phyloP scores from a whole-genome alignment of 2,329 filamentous ascomycete genomes.

The Penicillium sp. region DNA sequence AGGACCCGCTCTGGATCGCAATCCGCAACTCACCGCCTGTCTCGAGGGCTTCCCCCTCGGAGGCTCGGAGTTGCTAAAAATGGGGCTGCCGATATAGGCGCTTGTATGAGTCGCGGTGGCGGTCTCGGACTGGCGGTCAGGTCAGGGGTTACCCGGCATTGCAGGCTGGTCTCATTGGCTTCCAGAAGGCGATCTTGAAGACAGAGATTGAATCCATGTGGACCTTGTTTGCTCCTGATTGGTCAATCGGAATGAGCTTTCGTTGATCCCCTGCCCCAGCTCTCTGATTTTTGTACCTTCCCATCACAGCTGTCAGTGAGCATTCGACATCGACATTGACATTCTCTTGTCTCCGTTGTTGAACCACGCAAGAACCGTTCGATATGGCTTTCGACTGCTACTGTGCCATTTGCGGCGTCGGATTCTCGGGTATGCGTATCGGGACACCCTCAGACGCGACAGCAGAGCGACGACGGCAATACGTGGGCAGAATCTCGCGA shows the following conservation, averaged over 20 bases:
- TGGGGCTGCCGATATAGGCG: neutral
- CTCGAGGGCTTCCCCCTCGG: no score
- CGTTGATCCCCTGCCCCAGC: neutral
- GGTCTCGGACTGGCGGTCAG: neutral
- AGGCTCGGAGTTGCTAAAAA: neutral
- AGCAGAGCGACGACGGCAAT: slow-evolving; percentile 24
- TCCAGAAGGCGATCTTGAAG: neutral
- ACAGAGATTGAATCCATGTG: neutral
- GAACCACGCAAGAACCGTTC: neutral
- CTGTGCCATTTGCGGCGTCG: slow-evolving; percentile 29
- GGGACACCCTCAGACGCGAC: slow-evolving; percentile 25
- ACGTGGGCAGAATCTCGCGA: slow-evolving; percentile 25
- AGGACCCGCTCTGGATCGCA: neutral
- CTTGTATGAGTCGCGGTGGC: neutral
- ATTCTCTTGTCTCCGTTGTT: neutral
- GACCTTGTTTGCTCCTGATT: neutral
- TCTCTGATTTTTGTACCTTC: neutral
- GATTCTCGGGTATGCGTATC: slow-evolving; percentile 29
- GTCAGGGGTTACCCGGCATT: neutral
- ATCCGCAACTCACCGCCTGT: neutral
- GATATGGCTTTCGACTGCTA: slow-evolving; percentile 31
- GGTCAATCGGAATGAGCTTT: neutral
- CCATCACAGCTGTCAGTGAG: neutral
- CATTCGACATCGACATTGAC: neutral
- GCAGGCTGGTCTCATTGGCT: neutral